phyloP scores from a whole-genome alignment of 805 yeast genomes.

The Yarrowia osloensis region DNA sequence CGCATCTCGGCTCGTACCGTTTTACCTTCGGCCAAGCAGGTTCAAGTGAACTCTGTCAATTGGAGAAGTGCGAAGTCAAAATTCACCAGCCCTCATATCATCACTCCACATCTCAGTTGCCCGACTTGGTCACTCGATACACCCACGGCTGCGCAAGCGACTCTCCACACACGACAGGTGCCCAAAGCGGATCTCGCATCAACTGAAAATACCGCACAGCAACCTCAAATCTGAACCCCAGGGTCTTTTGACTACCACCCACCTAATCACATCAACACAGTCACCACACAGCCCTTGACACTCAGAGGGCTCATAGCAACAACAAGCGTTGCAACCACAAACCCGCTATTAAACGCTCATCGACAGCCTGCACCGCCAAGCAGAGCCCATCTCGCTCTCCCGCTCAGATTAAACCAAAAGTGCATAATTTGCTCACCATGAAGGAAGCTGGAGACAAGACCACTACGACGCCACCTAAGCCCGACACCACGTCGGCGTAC shows the following conservation, averaged over 20 bases:
- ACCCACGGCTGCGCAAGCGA: not conserved
- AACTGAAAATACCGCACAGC: not conserved
- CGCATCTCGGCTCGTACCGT: not conserved
- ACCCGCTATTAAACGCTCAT: not conserved
- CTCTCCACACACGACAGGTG: not conserved
- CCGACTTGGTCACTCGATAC: conserved; percentile 2
- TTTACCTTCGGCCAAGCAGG: conserved; percentile 26
- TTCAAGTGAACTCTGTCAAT: conserved; percentile 3
- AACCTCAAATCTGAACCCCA: too few species aligned
- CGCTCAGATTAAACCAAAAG: conserved; percentile 9
- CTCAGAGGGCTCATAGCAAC: not conserved
- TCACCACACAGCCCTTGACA: not conserved
- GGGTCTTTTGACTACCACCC: too few species aligned
- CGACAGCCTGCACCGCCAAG: conserved; percentile 5
- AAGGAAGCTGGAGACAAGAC: not conserved
- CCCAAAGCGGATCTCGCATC: not conserved
- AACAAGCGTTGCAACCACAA: not conserved
- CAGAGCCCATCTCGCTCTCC: not conserved
- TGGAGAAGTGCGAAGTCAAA: conserved; percentile 5
- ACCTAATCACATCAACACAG: not conserved
- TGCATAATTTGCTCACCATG: conserved; percentile 28
- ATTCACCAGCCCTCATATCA: conserved; percentile 17
- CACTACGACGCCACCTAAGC: conserved; percentile 8
- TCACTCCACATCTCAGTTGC: conserved; percentile 20
- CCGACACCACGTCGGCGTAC: conserved; percentile 33